Evolutionary conservation across 768 basidiomycete genomes (phyloP), one percentile per base, ranked within the genome.

Genomic region (Trametes cinnabarina): DNA sequence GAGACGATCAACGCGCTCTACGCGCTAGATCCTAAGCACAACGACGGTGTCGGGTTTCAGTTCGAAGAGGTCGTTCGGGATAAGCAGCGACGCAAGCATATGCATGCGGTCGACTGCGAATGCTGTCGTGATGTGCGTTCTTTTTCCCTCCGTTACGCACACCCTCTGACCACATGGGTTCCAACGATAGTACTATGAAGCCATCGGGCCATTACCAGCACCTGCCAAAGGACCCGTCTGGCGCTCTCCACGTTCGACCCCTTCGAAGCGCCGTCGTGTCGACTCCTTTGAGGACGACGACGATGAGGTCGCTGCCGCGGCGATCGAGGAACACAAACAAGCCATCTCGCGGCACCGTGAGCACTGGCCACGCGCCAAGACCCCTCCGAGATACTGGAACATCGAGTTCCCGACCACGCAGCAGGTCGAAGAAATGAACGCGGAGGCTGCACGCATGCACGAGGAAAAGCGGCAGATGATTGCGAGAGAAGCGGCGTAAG

Each of bases 401-500:
- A 94, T 95, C 56, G 92, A 89, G 1, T 95, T 98, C 68, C 94
- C 94, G 1, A 77, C 79, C 62, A 94, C 94, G 3, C 94, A 95
- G 70, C 84, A 92, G 67, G 86, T 84, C 15, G 79, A 77, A 44
- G 79, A 79, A 52, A 94, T 96, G 65, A 96, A 96, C 69, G 73
- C 76, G 58, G 74, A 74, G 56, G 94, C 94, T 9, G 79, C 77
- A 55, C 80, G 82, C 66, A 91, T 94, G 82, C 85, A 90, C 61
- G 72, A 72, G 64, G 76, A 79, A 69, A 92, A 92, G 74, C 76
- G 77, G 58, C 72, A 77, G 7, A 73, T 76, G 55, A 75, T 92
- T 6, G 83, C 84, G 62, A 72, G 66, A 53, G 89, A 92, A 58
- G 86, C 82, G 10, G 75, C 67, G 76, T 83, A 67, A 65, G 84